phyloP scores from a whole-genome alignment of 2,329 filamentous ascomycete species.

The Penicillium griseofulvum region DNA sequence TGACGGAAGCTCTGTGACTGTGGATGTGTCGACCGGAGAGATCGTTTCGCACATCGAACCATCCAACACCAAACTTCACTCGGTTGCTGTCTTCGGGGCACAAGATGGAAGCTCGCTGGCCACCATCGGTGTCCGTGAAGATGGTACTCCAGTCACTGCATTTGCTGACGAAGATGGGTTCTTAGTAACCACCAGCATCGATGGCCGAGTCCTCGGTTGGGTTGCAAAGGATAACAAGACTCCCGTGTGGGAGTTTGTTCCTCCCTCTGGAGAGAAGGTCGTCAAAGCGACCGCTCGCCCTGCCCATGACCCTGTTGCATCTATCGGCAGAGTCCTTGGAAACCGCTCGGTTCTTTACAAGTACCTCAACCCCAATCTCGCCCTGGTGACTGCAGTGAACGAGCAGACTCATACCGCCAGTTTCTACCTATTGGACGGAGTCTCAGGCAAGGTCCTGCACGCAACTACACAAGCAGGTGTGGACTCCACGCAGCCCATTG shows the following conservation, averaged over 20 bases:
- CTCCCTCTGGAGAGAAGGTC: slow-evolving; percentile 65
- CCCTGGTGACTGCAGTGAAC: slow-evolving; percentile 69
- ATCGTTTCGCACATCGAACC: slow-evolving; percentile 34
- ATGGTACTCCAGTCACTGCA: slow-evolving; percentile 35
- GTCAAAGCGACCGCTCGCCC: slow-evolving; percentile 66
- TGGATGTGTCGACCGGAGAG: slow-evolving; percentile 46
- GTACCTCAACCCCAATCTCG: slow-evolving; percentile 84
- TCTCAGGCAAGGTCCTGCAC: slow-evolving; percentile 77
- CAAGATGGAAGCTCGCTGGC: slow-evolving; percentile 20
- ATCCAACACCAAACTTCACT: slow-evolving; percentile 27
- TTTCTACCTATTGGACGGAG: slow-evolving; percentile 78
- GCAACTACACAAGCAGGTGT: slow-evolving; percentile 69
- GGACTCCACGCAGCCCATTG: slow-evolving; percentile 69
- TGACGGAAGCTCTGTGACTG: slow-evolving; percentile 60
- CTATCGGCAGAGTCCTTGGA: slow-evolving; percentile 89
- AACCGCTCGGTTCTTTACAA: slow-evolving; percentile 96
- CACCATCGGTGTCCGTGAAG: slow-evolving; percentile 33
- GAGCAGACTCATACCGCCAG: slow-evolving; percentile 57
- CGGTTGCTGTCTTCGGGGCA: slow-evolving; percentile 31
- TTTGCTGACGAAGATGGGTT: slow-evolving; percentile 32
- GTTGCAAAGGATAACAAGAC: slow-evolving; percentile 33
- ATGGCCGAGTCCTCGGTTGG: slow-evolving; percentile 47
- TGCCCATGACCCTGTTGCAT: slow-evolving; percentile 81
- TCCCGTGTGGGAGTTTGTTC: slow-evolving; percentile 70
- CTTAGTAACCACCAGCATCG: slow-evolving; percentile 42